phyloP scores from a whole-genome alignment of 139 green algal genomes.

The Gonium pectorale region DNA sequence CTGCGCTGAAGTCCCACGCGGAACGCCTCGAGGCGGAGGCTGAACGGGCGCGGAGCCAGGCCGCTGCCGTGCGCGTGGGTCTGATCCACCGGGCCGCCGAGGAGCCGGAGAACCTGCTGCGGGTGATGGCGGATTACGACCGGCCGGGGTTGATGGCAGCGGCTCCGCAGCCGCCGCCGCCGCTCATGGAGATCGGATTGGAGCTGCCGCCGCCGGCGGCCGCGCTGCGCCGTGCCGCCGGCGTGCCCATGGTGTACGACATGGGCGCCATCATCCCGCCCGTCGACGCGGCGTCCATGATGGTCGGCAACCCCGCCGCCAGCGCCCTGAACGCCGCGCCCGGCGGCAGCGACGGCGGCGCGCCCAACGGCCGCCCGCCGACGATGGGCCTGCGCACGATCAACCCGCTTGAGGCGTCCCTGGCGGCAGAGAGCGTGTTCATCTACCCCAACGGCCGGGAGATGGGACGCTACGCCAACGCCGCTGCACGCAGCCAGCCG shows the following conservation, averaged over 20 bases:
- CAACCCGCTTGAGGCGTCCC: conserved; percentile 60
- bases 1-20: conserved; percentile 52
- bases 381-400: conserved; percentile 49
- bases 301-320: conserved; percentile 33
- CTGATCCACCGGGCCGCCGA: conserved; percentile 29
- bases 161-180: not conserved
- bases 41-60: conserved; percentile 25
- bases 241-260: conserved; percentile 34
- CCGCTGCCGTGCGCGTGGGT: conserved; percentile 53
- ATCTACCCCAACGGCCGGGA: conserved; percentile 58
- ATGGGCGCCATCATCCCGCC: conserved; percentile 53
- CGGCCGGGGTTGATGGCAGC: not conserved
- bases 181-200: conserved; percentile 54
- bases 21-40: conserved; percentile 54
- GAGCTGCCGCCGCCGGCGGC: conserved; percentile 53
- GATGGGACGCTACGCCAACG: not conserved
- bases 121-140: conserved; percentile 52
- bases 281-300: not conserved
- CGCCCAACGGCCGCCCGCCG: conserved; percentile 15
- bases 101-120: conserved; percentile 45
- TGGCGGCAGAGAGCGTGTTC: conserved; percentile 59
- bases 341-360: not conserved
- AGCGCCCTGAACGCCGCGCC: not conserved
- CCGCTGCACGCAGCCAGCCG: no score
- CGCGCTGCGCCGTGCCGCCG: conserved; percentile 23